Evolutionary conservation across 2,329 filamentous ascomycete genomes (phyloP), one percentile per base, ranked within the genome.

Genomic region (Tolypocladium nubicola): DNA sequence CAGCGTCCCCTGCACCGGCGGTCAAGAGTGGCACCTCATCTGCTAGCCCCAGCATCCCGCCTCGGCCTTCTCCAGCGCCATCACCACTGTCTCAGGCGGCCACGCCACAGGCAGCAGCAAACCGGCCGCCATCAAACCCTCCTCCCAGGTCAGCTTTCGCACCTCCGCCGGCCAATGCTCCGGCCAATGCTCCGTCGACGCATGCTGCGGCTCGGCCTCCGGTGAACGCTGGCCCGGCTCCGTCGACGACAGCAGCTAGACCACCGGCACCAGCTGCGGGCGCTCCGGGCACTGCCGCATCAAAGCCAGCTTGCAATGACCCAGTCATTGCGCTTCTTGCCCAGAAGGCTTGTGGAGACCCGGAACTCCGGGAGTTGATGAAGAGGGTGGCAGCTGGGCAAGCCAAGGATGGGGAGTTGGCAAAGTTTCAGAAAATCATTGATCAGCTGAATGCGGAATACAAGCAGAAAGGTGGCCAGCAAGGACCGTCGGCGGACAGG

Each of bases 251-350:
- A 10, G 23, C 35, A 35, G 30, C 53, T 16, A 43, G 45, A n/a
- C 52, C 52, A 10, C 14, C 52, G 13, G 23, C 56, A 30, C 56
- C 43, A 23, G 30, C 57, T 33, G 37, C 52, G 19, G 23, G 39
- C 13, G 13, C 53, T 23, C 49, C 60, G 4, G 47, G 57, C 11
- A 38, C 61, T 5, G 56, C 63, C 13, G 57, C 61, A 1, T 56
- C 63, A 9, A 69, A 68, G 56, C 64, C 69, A 4, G 64, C 65
- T 10, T 59, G 72, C n/a, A 73, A 76, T 30, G 89, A 93, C 66
- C 89, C 89, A 0, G 90, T 94, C 49, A 93, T 94, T 57, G 86
- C 90, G 54, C 84, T 88, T 61, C 75, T 94, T 33, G 89, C 89
- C 0, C 86, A 89, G 64, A 83, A 84, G 61, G 89, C 89, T 8